A percentile compares a stretch with the other conserved stretches of the same genome.
These are phyloP conservation scores for Trichaptum fuscoviolaceum DNA, from an alignment of 768 basidiomycete genomes.

Conservation along the genomic window DNA sequence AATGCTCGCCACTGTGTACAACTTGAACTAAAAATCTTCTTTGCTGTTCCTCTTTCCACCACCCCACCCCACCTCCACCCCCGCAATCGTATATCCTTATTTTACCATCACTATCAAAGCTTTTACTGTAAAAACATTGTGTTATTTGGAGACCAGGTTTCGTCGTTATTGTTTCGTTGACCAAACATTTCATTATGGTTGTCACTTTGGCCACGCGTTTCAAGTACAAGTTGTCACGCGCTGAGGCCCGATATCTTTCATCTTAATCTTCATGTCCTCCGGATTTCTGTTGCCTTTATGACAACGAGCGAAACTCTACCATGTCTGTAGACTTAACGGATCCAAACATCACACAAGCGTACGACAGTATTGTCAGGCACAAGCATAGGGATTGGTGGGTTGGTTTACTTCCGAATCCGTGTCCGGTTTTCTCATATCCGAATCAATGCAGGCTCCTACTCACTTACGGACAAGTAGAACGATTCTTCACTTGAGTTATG, in stretches of 20 bases:
- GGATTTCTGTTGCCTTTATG: neutral
- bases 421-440: neutral
- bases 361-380: slow-evolving; percentile 1
- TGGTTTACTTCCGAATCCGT: neutral
- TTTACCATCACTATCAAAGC: neutral
- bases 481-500: too few species aligned
- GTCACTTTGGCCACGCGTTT: neutral
- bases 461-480: neutral
- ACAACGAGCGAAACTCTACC: slow-evolving; percentile 1
- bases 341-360: slow-evolving; percentile 1
- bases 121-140: neutral
- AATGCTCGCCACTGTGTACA: too few species aligned
- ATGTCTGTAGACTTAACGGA: slow-evolving; percentile 7
- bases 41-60: too few species aligned
- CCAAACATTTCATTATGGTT: neutral
- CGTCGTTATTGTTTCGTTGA: neutral
- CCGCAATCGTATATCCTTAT: too few species aligned
- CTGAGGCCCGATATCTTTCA: neutral
- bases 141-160: neutral
- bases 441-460: neutral
- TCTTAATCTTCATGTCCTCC: neutral
- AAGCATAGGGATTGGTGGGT: slow-evolving; percentile 3
- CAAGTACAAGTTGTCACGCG: slow-evolving; percentile 2
- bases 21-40: too few species aligned
- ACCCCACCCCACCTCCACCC: too few species aligned